phyloP scores from a whole-genome alignment of 2,329 filamentous ascomycete genomes.

The Colletotrichum magnum region DNA sequence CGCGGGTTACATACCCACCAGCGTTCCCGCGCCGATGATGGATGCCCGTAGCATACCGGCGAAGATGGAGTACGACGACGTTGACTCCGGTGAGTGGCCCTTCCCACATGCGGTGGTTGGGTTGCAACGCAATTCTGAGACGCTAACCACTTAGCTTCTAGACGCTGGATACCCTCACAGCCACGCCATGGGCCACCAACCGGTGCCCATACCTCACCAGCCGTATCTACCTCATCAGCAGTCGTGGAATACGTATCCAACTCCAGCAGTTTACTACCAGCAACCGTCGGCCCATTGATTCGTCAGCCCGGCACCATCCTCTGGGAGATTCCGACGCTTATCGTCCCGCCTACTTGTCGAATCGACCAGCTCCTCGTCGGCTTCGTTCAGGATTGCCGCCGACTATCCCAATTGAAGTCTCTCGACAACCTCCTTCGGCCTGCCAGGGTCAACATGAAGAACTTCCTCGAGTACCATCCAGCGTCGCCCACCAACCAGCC shows the following conservation, averaged over 20 bases:
- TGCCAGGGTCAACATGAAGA: constrained; percentile 50
- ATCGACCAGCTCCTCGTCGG: constrained; percentile 53
- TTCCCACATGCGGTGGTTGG: constrained; percentile 34
- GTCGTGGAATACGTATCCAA: constrained; percentile 42
- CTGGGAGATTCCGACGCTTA: constrained; percentile 53
- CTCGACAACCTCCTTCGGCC: constrained; percentile 51
- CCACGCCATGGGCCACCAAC: constrained; percentile 41
- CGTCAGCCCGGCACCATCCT: constrained; percentile 43
- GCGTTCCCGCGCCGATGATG: constrained; percentile 61
- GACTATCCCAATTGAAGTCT: constrained; percentile 47
- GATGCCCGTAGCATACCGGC: constrained; percentile 51
- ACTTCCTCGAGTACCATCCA: constrained; percentile 49
- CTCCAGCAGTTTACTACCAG: constrained; percentile 43
- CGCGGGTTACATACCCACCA: constrained; percentile 63
- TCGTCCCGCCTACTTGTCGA: constrained; percentile 48
- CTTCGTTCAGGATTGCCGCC: constrained; percentile 53
- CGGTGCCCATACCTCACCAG: constrained; percentile 39
- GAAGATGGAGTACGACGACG: constrained; percentile 58
- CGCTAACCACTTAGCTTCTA: constrained; percentile 48
- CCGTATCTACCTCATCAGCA: constrained; percentile 42
- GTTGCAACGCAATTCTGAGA: constrained; percentile 43
- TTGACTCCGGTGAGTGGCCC: constrained; percentile 41
- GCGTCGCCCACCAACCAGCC: constrained; percentile 29
- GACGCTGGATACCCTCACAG: constrained; percentile 52
- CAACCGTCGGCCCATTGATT: constrained; percentile 51